Percentiles rank a stretch among this genome's conserved stretches.
Evolutionary conservation across 495 filamentous ascomycete species (phyloP).

Genomic region (Geopyxis carbonaria): DNA sequence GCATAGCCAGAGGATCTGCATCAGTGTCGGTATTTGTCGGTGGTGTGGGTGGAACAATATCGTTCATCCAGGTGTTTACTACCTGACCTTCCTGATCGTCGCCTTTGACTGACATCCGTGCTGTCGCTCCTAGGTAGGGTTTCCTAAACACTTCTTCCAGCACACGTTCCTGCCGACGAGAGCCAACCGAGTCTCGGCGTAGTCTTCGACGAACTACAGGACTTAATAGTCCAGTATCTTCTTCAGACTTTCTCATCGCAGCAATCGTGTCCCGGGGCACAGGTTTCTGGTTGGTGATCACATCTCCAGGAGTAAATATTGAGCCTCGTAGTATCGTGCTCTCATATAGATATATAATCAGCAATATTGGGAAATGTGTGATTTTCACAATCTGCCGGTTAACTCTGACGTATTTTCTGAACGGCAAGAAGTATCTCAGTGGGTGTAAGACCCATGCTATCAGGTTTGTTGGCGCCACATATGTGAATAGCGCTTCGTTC

Average conservation of each 20-base stretch:
- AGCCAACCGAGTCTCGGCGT: conserved; percentile 25
- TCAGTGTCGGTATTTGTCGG: conserved; percentile 18
- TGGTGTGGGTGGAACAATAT: conserved; percentile 29
- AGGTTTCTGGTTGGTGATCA: conserved; percentile 30
- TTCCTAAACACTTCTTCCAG: conserved; percentile 81
- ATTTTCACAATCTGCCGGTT: conserved; percentile 78
- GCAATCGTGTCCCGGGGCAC: neutral
- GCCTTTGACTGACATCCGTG: conserved; percentile 28
- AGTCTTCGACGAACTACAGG: neutral
- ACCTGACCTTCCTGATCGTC: conserved; percentile 32
- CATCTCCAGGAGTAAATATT: conserved; percentile 59
- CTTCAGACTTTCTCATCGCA: conserved; percentile 1
- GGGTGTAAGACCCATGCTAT: conserved; percentile 75
- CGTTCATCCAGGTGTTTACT: conserved; percentile 52
- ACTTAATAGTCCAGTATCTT: neutral
- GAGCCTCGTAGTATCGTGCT: conserved; percentile 49
- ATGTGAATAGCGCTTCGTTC: conserved; percentile 81
- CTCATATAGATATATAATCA: conserved; percentile 75
- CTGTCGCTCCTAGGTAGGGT: conserved; percentile 30
- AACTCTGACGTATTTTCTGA: conserved; percentile 57
- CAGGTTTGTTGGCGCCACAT: conserved; percentile 75
- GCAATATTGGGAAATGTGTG: conserved; percentile 73
- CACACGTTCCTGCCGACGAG: conserved; percentile 55
- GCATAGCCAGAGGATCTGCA: neutral
- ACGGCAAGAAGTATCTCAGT: conserved; percentile 57